phyloP scores from a whole-genome alignment of 805 yeast genomes.

The Kuraishia capsulata region DNA sequence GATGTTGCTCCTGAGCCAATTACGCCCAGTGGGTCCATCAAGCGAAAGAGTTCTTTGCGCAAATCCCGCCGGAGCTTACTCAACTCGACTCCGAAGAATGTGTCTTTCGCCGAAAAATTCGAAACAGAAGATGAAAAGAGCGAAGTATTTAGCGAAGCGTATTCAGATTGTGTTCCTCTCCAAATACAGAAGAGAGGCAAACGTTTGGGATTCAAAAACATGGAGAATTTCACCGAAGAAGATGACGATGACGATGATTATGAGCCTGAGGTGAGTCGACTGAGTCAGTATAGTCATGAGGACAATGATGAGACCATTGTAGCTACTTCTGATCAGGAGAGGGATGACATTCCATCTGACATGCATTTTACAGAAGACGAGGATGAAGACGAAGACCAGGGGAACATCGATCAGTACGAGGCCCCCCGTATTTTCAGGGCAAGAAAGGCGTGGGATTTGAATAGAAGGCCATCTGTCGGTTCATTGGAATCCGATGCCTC shows the following conservation, averaged over 20 bases:
- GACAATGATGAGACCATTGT: neutral
- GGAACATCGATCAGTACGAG: no score
- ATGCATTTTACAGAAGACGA: no score
- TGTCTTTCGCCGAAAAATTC: constrained; percentile 2
- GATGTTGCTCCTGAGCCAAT: constrained; percentile 12
- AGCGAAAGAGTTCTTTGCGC: neutral
- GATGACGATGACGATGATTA: constrained; percentile 3
- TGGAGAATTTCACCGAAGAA: constrained; percentile 22
- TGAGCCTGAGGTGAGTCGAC: neutral
- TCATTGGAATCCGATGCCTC: neutral
- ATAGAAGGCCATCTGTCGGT: neutral
- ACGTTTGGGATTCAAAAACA: constrained; percentile 17
- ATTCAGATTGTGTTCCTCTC: constrained; percentile 2
- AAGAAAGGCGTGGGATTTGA: no score
- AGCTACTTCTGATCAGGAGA: no score
- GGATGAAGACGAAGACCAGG: no score
- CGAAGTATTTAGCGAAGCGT: constrained; percentile 4
- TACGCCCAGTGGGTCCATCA: constrained; percentile 5
- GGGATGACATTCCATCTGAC: no score
- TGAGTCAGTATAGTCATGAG: no score
- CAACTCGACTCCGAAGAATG: constrained; percentile 14
- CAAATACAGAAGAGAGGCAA: constrained; percentile 7
- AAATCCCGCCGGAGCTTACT: constrained; percentile 11
- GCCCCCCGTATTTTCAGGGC: no score
- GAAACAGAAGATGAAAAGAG: neutral